Evolutionary conservation across 129 eudicot genomes (phyloP), one percentile per base, ranked within the genome.

Genomic region (Mikania micrantha): DNA sequence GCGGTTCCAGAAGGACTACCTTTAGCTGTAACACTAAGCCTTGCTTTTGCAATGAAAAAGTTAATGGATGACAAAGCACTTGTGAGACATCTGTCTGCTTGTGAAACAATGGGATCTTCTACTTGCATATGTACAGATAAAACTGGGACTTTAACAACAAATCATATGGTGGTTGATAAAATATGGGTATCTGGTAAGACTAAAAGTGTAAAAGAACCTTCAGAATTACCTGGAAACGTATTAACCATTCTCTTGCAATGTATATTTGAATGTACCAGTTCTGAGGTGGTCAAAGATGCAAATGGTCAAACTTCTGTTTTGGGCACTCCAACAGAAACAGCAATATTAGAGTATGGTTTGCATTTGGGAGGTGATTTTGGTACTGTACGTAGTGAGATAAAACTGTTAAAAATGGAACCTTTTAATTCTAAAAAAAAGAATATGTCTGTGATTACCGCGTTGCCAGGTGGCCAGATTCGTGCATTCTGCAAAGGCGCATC

Each of bases 51-150:
- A 9, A 88, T 92, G 98, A 88, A 92, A 67, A 84, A 88, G 54
- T 64, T 92, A 57, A 92, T 88, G 98, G 80, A 75, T 31, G 75
- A 92, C 17, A 88, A 61, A 50, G 98, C 96, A 72, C 81, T 92
- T 11, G 98, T 92, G 31, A 82, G 95, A 60, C 96, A 81, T 85
- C 85, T 92, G 15, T 80, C 96, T 20, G 97, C 97, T 20, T 91
- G 97, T 81, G 97, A 91, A 74, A 91, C 97, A 7, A 91, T 91
- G 97, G 97, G 97, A 38, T 87, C 97, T n/a, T 94, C 93, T n/a
- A 85, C 85, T 64, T 67, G 81, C 68, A 91, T 91, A 57, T 91
- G 97, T 74, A 83, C 95, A 0, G 97, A 91, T 63, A 91, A 91
- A 75, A 91, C 97, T 1, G 97, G 97, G 25, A 91, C 97, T 4